Evolutionary conservation across 257 asterid species (phyloP).

Genomic region (Nicotiana benthamiana): DNA sequence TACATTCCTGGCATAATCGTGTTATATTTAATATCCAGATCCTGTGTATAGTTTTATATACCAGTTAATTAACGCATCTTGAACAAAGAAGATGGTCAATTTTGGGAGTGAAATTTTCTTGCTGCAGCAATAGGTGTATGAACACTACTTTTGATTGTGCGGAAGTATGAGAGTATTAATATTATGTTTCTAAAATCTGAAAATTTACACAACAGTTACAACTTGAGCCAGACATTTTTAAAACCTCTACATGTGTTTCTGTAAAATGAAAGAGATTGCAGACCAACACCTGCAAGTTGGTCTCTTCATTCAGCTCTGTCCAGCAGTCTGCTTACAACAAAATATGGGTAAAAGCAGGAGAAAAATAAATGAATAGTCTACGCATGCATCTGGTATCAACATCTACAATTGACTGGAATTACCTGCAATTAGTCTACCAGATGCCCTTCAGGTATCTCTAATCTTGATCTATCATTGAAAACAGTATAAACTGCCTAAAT

Average conservation of each 20-base stretch:
- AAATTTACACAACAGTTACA: constrained; percentile 23
- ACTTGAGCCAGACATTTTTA: constrained; percentile 26
- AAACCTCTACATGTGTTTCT: constrained; percentile 36
- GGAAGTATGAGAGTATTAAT: not conserved
- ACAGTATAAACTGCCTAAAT: constrained; percentile 42
- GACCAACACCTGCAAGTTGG: constrained; percentile 57
- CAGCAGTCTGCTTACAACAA: constrained; percentile 46
- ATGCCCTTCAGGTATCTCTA: constrained; percentile 75
- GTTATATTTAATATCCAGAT: not conserved
- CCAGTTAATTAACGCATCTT: not conserved
- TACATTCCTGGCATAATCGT: not conserved
- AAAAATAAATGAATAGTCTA: not conserved
- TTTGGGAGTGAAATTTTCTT: not conserved
- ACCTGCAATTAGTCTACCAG: constrained; percentile 68
- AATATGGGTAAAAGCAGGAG: not conserved
- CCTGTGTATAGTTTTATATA: not conserved
- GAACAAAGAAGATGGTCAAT: not conserved
- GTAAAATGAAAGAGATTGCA: constrained; percentile 11
- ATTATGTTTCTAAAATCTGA: not conserved
- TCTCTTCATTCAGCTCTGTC: constrained; percentile 52
- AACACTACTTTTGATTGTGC: not conserved
- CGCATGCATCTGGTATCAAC: not conserved
- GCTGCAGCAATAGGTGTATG: not conserved
- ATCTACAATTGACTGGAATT: not conserved
- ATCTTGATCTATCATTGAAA: constrained; percentile 49